Evolutionary conservation across 2,329 filamentous ascomycete species (phyloP), one percentile per base, ranked within the genome.

Genomic region (Dactylella cylindrospora): DNA sequence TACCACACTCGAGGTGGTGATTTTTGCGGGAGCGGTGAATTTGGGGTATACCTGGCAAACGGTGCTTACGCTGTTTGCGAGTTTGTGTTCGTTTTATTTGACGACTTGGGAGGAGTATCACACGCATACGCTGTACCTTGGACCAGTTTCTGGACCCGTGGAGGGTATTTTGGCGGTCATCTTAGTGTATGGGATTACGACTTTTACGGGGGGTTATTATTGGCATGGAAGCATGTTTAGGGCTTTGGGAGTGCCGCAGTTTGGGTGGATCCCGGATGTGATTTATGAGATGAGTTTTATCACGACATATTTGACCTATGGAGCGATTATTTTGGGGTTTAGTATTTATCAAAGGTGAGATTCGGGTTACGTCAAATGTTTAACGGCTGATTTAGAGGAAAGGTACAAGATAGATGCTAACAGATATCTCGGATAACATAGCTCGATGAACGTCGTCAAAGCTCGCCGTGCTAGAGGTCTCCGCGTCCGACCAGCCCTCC

Each of bases 91-190:
- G n/a, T 98, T 98, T 74, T 97, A 97, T 73, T 86, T 97, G 33
- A 93, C 97, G 73, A 97, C 93, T 26, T 98, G 93, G 93, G 93
- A 98, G 71, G 93, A 97, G 73, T 98, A 97, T 75, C 91, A 97
- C 76, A 98, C 93, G 45, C 90, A 96, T 74, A 93, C 90, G 2
- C 81, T 98, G 40, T 96, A 90, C 1, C 81, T 98, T 4, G 93
- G 93, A 59, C 77, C 97, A 65, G 80, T 98, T 67, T 96, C 91
- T 66, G 93, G 93, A 0, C 93, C 93, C 3, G 93, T 98, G 29
- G 93, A 98, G 75, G 93, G 93, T 45, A 85, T 98, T 52, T 75
- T 97, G 39, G 90, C 88, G 32, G 79, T 98, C 15, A 85, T 88
- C 69, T 72, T 80, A 51, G 84, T 98, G 60, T 97, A 93, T 73